Base-by-base conservation (phyloP, 1,284 basidiomycete species). In the Apiotrichum domesticum region DNA sequence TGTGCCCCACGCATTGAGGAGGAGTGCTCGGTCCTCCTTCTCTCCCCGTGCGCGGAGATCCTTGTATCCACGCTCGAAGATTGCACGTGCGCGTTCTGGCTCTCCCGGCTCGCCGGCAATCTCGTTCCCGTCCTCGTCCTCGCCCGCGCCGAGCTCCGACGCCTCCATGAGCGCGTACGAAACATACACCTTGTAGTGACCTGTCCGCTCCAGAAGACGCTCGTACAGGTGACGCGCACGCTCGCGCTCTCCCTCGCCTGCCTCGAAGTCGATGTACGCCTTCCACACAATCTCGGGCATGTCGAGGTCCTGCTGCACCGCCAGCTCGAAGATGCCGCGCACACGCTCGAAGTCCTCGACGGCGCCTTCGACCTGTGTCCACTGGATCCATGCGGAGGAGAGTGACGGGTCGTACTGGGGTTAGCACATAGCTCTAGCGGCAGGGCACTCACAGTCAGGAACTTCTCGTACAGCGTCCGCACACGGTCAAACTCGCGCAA, bases 211-310 rank as follows among this genome's bases (percentile, higher is more conserved):
- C 51, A 97, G 80, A 15, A 98, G 82, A 33, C 93, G 83, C 78
- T 98, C 93, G 75, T 96, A 98, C 54, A 99, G 74, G n/a, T 82
- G 80, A 35, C 94, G 81, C 2, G 90, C 88, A 39, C 84, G 83
- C 62, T 89, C 89, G 56, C 92, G 85, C 69, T 98, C 92, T 63
- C 92, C 88, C 74, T 96, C 92, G 63, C 80, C 78, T 58, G 81
- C 81, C 57, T 94, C 91, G 64, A 91, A 87, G 77, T 98, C 95
- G 78, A 98, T 92, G 76, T 93, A 98, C 4, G 91, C 90, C 73
- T 82, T 79, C 92, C 92, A 95, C n/a, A 97, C 82, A 10, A 97
- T 81, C 75, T 99, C 96, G 2, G 96, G 96, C 92, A 98, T 98
- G 56, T 96, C 93, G 43, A 98, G 81, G n/a, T 86, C 85, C 70